These are phyloP conservation scores for Verticillium tricorpus DNA, from an alignment of 2,329 filamentous ascomycete genomes.

Conservation along the genomic window DNA sequence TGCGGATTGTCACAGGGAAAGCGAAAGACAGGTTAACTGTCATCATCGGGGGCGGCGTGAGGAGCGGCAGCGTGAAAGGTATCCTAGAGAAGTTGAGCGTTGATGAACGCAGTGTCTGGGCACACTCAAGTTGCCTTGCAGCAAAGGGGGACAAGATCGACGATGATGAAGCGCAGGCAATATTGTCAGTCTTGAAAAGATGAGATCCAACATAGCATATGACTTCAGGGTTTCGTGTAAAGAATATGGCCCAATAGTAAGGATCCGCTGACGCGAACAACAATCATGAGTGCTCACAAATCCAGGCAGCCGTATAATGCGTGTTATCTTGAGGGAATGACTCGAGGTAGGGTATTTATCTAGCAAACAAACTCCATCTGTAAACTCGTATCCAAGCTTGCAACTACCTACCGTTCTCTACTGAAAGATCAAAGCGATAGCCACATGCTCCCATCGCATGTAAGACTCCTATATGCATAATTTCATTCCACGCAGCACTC, in stretches of 20 bases:
- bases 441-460: neutral
- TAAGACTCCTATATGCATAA: neutral
- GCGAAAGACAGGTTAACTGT: conserved; percentile 34
- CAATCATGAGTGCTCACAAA: no score
- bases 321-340: neutral
- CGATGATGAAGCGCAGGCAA: conserved; percentile 17
- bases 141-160: conserved; percentile 17
- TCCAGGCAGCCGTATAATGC: neutral
- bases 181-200: neutral
- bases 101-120: conserved; percentile 26
- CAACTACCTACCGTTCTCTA: neutral
- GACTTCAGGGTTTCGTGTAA: no score
- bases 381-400: neutral
- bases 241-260: no score
- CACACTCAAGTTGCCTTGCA: conserved; percentile 44
- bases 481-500: neutral
- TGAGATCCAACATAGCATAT: no score
- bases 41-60: conserved; percentile 48
- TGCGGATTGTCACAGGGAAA: conserved; percentile 30
- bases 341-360: neutral
- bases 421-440: no score
- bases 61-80: conserved; percentile 31
- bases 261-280: no score
- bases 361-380: neutral
- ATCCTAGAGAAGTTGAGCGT: conserved; percentile 22